A percentile compares a stretch with the other conserved stretches of the same genome.
These are phyloP conservation scores for Amphibolis antarctica DNA, from an alignment of 106 monocot species.

Conservation along the genomic window DNA sequence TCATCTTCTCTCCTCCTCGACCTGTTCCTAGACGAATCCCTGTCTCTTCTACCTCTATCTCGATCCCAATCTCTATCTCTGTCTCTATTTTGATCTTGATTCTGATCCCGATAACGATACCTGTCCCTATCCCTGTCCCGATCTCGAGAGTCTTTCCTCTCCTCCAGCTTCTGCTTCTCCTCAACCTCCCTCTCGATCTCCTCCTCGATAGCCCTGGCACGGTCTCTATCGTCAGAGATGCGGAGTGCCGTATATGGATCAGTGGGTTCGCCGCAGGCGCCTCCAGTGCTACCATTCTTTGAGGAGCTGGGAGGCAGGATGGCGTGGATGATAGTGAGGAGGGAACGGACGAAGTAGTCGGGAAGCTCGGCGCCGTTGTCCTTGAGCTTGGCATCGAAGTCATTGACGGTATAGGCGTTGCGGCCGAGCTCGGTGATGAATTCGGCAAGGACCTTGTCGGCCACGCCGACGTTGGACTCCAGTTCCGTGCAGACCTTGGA, in stretches of 20 bases:
- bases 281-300: neutral
- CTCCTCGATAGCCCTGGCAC: constrained; percentile 35
- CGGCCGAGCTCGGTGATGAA: constrained; percentile 87
- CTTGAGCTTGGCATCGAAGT: constrained; percentile 77
- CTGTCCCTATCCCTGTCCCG: constrained; percentile 16
- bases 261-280: neutral
- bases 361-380: constrained; percentile 81
- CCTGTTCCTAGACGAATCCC: constrained; percentile 9
- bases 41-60: constrained; percentile 17
- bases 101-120: constrained; percentile 17
- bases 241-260: constrained; percentile 38
- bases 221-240: constrained; percentile 48
- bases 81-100: constrained; percentile 11
- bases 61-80: constrained; percentile 19
- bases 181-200: constrained; percentile 64
- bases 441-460: constrained; percentile 84
- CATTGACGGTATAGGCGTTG: constrained; percentile 38
- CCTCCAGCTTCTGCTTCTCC: constrained; percentile 11
- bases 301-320: constrained; percentile 53
- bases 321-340: constrained; percentile 91
- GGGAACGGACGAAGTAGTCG: constrained; percentile 85
- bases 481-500: constrained; percentile 81
- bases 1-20: constrained; percentile 6
- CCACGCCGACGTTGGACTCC: constrained; percentile 49
- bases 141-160: constrained; percentile 14